Evolutionary conservation across 148 eudicot genomes (phyloP), one percentile per base, ranked within the genome.

Genomic region (Silene latifolia): DNA sequence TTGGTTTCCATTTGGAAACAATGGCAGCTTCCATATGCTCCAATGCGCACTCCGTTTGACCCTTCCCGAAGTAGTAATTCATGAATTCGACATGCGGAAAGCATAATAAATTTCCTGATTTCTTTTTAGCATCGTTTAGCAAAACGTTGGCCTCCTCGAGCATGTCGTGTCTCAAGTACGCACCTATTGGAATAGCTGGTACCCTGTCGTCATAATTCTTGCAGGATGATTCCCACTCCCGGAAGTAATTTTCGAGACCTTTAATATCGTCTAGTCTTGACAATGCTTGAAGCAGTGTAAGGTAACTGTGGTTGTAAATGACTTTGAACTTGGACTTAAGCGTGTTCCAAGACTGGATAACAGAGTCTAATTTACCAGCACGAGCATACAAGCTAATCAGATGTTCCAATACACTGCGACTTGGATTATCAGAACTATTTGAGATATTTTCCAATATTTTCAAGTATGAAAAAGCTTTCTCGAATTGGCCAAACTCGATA

Each of bases 331-430:
- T 48, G 3, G 83, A 87, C 82, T 84, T 89, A 5, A 89, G 74
- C 20, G 76, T 67, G 62, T 80, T 78, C 97, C 97, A 94, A 19
- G 79, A 63, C 67, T 86, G 89, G 56, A 67, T 73, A n/a, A 94
- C 88, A 44, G 75, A 81, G 18, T 46, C 87, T 71, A 63, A 60
- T 77, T 88, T 80, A 76, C 80, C 81, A 53, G 67, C 78, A 46
- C 76, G 46, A 4, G 95, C 93, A 67, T 88, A 84, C 72, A 87
- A 74, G 78, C 80, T 86, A 66, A 94, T 81, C 73, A 93, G 80
- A 82, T 63, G 77, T 73, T 83, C 85, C 76, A 81, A 87, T 11
- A 85, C 83, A n/a, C 21, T 32, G 23, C 83, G 88, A 1, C 79
- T 78, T 25, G 70, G 73, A 20, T 72, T 10, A 25, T 27, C 8